Conservation (phyloP, 2,329 filamentous ascomycete genomes). For the Aspergillus piperis region DNA sequence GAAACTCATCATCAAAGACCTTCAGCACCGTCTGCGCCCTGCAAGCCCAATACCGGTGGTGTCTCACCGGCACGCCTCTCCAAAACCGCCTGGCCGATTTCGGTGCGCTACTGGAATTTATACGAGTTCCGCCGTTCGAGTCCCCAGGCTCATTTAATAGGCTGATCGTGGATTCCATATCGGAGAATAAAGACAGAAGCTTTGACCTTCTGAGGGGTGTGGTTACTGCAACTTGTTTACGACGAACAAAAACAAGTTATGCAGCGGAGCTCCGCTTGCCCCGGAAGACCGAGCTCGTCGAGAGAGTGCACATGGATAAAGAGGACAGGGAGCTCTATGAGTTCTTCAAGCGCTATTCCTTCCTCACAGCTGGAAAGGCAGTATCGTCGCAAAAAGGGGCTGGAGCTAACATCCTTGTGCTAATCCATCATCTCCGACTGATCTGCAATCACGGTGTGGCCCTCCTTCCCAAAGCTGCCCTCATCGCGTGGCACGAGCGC, state of each 20-base stretch:
- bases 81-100: constrained; percentile 5
- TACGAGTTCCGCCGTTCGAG: not conserved
- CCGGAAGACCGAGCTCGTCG: not conserved
- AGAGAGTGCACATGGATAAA: not conserved
- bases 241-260: constrained; percentile 2
- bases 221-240: constrained; percentile 1
- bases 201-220: not conserved
- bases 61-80: constrained; percentile 8
- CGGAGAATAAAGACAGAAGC: not conserved
- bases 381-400: not conserved
- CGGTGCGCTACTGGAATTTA: not conserved
- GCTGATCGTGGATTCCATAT: not conserved
- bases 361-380: not conserved
- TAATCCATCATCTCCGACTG: constrained; percentile 4
- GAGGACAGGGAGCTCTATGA: constrained; percentile 4
- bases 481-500: not conserved
- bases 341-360: constrained; percentile 4
- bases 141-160: not conserved
- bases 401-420: not conserved
- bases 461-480: not conserved
- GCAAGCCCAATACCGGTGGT: constrained; percentile 3
- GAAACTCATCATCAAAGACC: not conserved
- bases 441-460: constrained; percentile 12
- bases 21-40: not conserved
- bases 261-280: not conserved